A percentile compares a stretch with the other conserved stretches of the same genome.
Conservation (phyloP, 129 eudicot genomes). For the Centaurea solstitialis region DNA sequence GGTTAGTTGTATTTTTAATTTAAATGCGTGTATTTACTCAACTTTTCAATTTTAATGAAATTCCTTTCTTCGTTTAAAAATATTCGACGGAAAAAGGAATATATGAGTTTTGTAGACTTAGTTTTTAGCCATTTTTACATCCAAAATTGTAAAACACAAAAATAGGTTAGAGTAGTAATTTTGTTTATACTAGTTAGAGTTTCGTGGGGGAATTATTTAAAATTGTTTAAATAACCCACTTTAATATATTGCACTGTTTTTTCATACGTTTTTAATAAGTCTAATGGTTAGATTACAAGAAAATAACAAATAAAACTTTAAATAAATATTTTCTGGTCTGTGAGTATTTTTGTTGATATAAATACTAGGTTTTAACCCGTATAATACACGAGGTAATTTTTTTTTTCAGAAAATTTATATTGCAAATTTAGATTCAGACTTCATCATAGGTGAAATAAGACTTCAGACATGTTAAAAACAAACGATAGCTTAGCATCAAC, state of each 20-base stretch:
- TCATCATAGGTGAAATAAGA: too few relatives aligned
- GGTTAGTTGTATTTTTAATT: neutral
- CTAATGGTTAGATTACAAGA: too few relatives aligned
- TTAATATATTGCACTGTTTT: neutral
- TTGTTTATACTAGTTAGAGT: neutral
- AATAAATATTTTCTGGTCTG: too few relatives aligned
- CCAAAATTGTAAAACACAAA: neutral
- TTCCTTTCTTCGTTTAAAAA: neutral
- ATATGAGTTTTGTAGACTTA: neutral
- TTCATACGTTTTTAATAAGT: too few relatives aligned
- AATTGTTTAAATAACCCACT: too few relatives aligned
- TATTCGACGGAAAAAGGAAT: neutral
- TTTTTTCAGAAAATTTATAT: too few relatives aligned
- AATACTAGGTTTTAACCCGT: too few relatives aligned
- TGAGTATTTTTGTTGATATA: too few relatives aligned
- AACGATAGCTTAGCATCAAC: too few relatives aligned
- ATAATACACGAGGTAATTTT: too few relatives aligned
- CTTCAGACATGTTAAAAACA: too few relatives aligned
- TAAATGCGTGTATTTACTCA: neutral
- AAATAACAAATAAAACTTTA: neutral
- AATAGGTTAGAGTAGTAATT: neutral
- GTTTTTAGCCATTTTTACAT: neutral
- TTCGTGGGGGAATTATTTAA: neutral
- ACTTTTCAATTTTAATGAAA: neutral
- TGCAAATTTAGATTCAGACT: too few relatives aligned